Conservation (phyloP, 768 basidiomycete species). For the Trametes coccinea region DNA sequence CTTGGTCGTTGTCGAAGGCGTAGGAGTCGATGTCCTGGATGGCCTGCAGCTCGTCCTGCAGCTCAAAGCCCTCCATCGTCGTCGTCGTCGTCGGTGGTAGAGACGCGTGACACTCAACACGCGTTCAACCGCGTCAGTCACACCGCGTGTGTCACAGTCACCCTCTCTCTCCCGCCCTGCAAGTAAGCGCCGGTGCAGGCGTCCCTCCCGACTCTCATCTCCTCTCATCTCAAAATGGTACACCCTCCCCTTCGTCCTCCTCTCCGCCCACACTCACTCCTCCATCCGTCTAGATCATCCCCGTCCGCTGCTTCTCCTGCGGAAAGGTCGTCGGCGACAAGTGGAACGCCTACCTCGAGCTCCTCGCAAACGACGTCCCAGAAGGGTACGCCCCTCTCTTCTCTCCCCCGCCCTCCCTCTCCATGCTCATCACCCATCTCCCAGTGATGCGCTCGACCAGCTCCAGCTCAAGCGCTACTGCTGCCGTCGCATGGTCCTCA, state of each 20-base stretch:
- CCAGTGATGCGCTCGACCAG: constrained; percentile 86
- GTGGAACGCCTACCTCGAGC: constrained; percentile 85
- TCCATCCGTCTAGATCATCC: constrained; percentile 71
- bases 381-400: constrained; percentile 72
- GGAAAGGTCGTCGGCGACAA: constrained; percentile 98
- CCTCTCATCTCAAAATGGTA: constrained; percentile 6
- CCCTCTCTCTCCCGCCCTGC: neutral
- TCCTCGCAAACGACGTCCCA: constrained; percentile 75
- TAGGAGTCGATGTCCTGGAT: constrained; percentile 63
- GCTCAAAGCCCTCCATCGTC: constrained; percentile 54
- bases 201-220: neutral
- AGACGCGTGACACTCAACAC: constrained; percentile 7
- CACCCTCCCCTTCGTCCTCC: neutral
- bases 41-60: constrained; percentile 75
- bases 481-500: constrained; percentile 95
- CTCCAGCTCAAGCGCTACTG: constrained; percentile 92
- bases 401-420: neutral
- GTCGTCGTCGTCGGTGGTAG: neutral
- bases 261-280: neutral
- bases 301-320: constrained; percentile 93
- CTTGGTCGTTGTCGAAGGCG: constrained; percentile 67
- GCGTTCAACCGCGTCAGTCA: constrained; percentile 23
- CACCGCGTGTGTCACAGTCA: constrained; percentile 17
- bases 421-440: neutral
- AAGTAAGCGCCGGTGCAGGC: neutral